A percentile compares a stretch with the other conserved stretches of the same genome.
phyloP scores from a whole-genome alignment of 495 filamentous ascomycete genomes.

The Penicillium angulare region DNA sequence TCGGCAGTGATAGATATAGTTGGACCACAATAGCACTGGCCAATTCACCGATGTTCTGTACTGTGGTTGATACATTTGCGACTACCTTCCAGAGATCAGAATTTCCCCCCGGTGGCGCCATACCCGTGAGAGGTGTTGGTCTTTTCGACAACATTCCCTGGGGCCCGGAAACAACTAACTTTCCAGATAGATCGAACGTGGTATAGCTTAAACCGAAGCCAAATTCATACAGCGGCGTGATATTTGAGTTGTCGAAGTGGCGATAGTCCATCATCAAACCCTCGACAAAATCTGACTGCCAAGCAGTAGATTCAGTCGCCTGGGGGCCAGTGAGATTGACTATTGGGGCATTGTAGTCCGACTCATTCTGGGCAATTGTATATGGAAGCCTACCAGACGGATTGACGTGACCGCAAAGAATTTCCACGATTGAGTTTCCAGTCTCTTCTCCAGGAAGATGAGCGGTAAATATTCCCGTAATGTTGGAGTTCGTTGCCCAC shows the following conservation, averaged over 20 bases:
- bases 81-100: conserved; percentile 56
- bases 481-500: no score
- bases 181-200: conserved; percentile 57
- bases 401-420: no score
- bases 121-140: conserved; percentile 3
- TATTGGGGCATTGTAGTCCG: no score
- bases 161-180: no score
- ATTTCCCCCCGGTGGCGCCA: conserved; percentile 53
- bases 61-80: conserved; percentile 43
- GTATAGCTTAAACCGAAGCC: conserved; percentile 83
- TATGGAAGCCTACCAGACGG: no score
- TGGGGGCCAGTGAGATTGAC: no score
- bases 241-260: conserved; percentile 64
- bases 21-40: conserved; percentile 58
- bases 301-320: no score
- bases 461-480: no score
- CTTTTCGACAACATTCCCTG: conserved; percentile 4
- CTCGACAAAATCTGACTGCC: conserved; percentile 64
- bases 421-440: no score
- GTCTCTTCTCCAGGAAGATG: no score
- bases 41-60: conserved; percentile 53
- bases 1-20: conserved; percentile 49
- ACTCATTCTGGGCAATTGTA: no score
- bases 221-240: conserved; percentile 69
- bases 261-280: conserved; percentile 77